These are phyloP conservation scores for Monilinia aucupariae DNA, from an alignment of 2,329 filamentous ascomycete genomes.

Conservation along the genomic window DNA sequence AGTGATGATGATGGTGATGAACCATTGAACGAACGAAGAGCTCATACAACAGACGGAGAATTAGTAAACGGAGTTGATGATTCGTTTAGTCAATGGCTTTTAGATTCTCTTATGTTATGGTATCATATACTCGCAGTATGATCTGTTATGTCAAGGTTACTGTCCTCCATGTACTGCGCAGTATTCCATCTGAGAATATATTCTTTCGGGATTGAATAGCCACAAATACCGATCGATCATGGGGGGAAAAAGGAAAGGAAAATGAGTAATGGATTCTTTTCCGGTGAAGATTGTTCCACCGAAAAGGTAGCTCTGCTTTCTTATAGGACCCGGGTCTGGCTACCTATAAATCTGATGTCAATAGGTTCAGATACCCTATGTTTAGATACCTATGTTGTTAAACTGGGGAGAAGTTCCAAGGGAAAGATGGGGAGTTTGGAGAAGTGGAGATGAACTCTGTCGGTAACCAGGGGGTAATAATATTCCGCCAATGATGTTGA, in stretches of 20 bases:
- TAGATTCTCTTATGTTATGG: too few relatives aligned
- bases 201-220: neutral
- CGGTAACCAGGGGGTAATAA: conserved; percentile 14
- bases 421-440: conserved; percentile 18
- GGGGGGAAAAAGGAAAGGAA: conserved; percentile 1
- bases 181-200: neutral
- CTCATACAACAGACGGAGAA: conserved; percentile 9
- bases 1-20: too few relatives aligned
- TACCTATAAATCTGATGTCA: conserved; percentile 7
- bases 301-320: conserved; percentile 5
- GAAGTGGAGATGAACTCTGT: conserved; percentile 12
- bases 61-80: too few relatives aligned
- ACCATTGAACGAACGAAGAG: neutral
- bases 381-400: neutral
- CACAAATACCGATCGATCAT: too few relatives aligned
- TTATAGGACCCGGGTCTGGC: neutral
- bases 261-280: conserved; percentile 9
- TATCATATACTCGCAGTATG: too few relatives aligned
- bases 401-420: conserved; percentile 1
- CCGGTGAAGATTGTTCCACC: conserved; percentile 20
- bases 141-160: too few relatives aligned
- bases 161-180: too few relatives aligned
- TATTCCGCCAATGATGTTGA: conserved; percentile 16
- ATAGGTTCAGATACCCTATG: neutral
- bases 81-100: too few relatives aligned